Evolutionary conservation across 1,139 yeast species (phyloP), one percentile per base, ranked within the genome.

Genomic region (Taphrina wiesneri): DNA sequence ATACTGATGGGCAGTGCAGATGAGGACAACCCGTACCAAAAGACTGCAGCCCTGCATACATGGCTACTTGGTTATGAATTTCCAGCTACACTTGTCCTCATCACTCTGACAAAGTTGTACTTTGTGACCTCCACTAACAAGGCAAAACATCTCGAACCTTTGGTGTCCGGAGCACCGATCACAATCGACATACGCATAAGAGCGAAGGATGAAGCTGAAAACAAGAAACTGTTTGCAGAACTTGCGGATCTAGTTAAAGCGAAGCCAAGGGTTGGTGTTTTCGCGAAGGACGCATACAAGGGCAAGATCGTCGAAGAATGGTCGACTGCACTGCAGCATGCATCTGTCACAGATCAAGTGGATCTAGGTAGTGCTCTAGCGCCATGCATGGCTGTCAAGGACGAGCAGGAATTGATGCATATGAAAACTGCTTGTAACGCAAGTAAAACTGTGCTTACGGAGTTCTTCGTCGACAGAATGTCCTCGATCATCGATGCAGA

Each of bases 21-120:
- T 73, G 95, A 89, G 67, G 93, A 88, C 70, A 89, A 91, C 75
- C 96, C 97, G 54, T 92, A 90, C 77, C 90, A 89, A 74, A 90
- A 90, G 77, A 87, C 96, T 13, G 87, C 96, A 0, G 88, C 89
- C 60, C 77, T 92, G 59, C 98, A 92, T 75, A 88, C 88, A 61
- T 93, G 98, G 98, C 80, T 93, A 68, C 79, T 93, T 68, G 97
- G 98, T 5, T 93, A 92, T 75, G 98, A 95, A 75, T 92, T 93
- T 74, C 96, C 96, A 25, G 95, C 96, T 67, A 91, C 98, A 0
- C 86, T 86, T 52, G 77, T 93, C 68, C 85, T 83, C 63, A 79
- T 92, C 68, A 83, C 89, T 4, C 81, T 83, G 66, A 83, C 83
- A 54, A 85, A 85, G 72, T 80, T 86, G 60, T 78, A 85, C 17